Base-by-base conservation (phyloP, 2,329 filamentous ascomycete genomes). In the Ceratocystis lukuohia region DNA sequence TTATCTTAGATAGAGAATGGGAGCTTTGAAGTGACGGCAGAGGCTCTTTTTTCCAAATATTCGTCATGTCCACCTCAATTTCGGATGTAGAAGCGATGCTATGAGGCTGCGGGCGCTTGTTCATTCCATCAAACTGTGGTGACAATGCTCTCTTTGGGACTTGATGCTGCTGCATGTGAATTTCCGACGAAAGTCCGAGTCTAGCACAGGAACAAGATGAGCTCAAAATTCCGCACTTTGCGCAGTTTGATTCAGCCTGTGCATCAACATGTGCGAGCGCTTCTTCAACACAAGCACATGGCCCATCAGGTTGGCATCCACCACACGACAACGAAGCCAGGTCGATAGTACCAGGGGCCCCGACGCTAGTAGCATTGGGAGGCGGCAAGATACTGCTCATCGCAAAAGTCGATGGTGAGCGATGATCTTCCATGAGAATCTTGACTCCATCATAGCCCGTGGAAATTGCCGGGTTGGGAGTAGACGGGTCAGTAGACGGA, bases 1-100 rank as follows among this genome's bases (percentile, higher is more conserved):
- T 67, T 6, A 68, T 68, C n/a, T 62, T 62, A 50, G 73, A 72
- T 20, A 77, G 73, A 8, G 75, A 69, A 62, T 76, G 77, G n/a
- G 50, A 44, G 15, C 62, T 61, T 53, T 48, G 46, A 2, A 64
- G 64, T 45, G 65, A 64, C 6, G 65, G 64, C 2, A 65, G 41
- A 33, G 59, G 20, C 70, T 77, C 73, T 70, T 79, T 77, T 72
- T 79, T 77, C 72, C 88, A 88, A 70, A 84, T 80, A 69, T 81
- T 76, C 5, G 88, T 91, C 70, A 91, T 91, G 73, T 92, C 88
- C 59, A 87, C 87, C 75, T 91, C 89, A 53, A 66, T 65, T 65
- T 88, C 85, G 17, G 65, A 62, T 7, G 64, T 45, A 5, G 46
- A 48, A 41, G 41, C 44, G 8, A 64, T n/a, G 37, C 46, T 65